phyloP scores from a whole-genome alignment of 495 filamentous ascomycete species.

The Saxophila tyrrhenica region DNA sequence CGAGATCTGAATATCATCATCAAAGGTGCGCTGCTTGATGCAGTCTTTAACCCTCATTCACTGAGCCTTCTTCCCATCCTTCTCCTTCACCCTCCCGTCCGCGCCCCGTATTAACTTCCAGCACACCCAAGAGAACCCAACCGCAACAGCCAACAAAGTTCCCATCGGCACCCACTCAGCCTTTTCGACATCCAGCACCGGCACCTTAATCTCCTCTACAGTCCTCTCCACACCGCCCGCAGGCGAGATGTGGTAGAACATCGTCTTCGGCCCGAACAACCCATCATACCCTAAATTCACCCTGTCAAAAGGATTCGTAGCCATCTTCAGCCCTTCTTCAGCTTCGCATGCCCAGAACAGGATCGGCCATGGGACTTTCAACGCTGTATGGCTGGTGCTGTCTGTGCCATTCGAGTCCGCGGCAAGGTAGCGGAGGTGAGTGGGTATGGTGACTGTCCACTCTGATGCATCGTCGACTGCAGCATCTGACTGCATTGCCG shows the following conservation, averaged over 20 bases:
- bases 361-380: constrained; percentile 59
- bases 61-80: neutral
- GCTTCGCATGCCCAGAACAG: constrained; percentile 89
- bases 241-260: constrained; percentile 79
- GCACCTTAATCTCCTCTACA: constrained; percentile 54
- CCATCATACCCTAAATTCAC: constrained; percentile 76
- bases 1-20: no score
- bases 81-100: neutral
- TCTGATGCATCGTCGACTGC: constrained; percentile 5
- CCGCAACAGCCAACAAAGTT: constrained; percentile 54
- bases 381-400: constrained; percentile 2
- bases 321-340: constrained; percentile 56
- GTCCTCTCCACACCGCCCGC: constrained; percentile 31
- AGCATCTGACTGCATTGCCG: constrained; percentile 9
- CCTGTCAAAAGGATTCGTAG: constrained; percentile 75
- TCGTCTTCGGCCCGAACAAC: constrained; percentile 63
- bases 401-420: constrained; percentile 17
- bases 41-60: neutral
- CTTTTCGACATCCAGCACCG: constrained; percentile 57
- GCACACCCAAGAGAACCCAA: constrained; percentile 67
- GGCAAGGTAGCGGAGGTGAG: constrained; percentile 79
- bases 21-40: neutral
- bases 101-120: constrained; percentile 42
- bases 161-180: constrained; percentile 52
- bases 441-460: constrained; percentile 69